Evolutionary conservation across 169 alveolate genomes (phyloP).

Genomic region (Plasmodium adleri): DNA sequence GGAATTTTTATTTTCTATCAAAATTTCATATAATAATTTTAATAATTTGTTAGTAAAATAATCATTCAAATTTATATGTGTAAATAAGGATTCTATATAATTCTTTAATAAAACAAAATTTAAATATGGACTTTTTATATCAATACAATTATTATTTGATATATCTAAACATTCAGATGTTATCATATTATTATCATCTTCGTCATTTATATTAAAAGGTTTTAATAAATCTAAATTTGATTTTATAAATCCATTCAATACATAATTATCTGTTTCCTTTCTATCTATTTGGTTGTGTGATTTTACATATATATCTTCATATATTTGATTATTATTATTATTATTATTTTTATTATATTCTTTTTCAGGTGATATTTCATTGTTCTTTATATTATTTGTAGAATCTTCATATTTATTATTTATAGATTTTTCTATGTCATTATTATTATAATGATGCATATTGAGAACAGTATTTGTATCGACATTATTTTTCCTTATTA

Average conservation of each 20-base stretch:
- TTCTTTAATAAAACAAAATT: slow-evolving; percentile 38
- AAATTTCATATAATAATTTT: slow-evolving; percentile 72
- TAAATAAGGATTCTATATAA: slow-evolving; percentile 59
- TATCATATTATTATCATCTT: slow-evolving; percentile 3
- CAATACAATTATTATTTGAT: neutral
- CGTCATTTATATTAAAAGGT: slow-evolving; percentile 28
- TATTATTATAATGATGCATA: too few species aligned
- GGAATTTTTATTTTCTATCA: slow-evolving; percentile 52
- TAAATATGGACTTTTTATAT: slow-evolving; percentile 50
- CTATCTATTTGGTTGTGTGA: slow-evolving; percentile 4
- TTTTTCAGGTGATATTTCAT: too few species aligned
- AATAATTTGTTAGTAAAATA: slow-evolving; percentile 69
- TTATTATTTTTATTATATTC: neutral
- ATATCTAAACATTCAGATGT: too few species aligned
- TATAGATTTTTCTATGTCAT: too few species aligned
- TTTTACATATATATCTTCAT: slow-evolving; percentile 59
- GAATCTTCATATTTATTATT: too few species aligned
- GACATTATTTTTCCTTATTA: slow-evolving; percentile 11
- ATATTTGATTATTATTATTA: neutral
- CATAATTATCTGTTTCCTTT: slow-evolving; percentile 14
- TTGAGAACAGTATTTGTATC: too few species aligned
- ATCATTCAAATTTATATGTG: slow-evolving; percentile 12
- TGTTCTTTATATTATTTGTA: too few species aligned
- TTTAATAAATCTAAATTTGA: slow-evolving; percentile 51
- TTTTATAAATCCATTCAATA: slow-evolving; percentile 44